Conservation (phyloP, 2,329 filamentous ascomycete genomes). For the Metarhizium sp. region DNA sequence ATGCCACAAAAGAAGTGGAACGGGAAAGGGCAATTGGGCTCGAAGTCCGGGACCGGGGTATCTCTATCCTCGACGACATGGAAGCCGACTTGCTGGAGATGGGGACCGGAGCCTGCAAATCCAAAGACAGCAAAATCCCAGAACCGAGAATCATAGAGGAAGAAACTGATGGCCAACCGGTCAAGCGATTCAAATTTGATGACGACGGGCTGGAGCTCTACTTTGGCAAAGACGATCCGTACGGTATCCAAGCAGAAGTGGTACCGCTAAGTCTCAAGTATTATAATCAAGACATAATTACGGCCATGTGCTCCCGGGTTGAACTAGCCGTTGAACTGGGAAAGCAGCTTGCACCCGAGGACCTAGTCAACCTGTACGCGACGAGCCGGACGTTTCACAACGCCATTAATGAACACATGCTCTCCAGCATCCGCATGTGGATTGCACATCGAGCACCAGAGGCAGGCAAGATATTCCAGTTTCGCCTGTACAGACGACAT, state of each 20-base stretch:
- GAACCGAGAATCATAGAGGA: conserved; percentile 7
- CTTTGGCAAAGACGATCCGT: conserved; percentile 22
- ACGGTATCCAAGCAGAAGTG: conserved; percentile 7
- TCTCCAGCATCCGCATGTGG: conserved; percentile 47
- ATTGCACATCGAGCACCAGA: conserved; percentile 44
- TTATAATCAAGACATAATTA: conserved; percentile 31
- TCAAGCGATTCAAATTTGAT: conserved; percentile 21
- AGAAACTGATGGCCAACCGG: conserved; percentile 7
- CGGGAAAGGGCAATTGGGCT: conserved; percentile 1
- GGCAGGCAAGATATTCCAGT: conserved; percentile 49
- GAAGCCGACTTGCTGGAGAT: conserved; percentile 3
- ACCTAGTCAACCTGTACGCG: conserved; percentile 56
- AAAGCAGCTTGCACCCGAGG: conserved; percentile 40
- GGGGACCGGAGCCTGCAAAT: not conserved
- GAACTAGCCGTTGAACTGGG: conserved; percentile 48
- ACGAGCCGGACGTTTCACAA: conserved; percentile 54
- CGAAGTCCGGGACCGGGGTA: conserved; percentile 3
- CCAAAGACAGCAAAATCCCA: conserved; percentile 1
- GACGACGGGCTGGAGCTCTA: conserved; percentile 15
- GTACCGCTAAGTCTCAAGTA: conserved; percentile 10
- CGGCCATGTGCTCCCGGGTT: conserved; percentile 30
- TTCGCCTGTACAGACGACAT: conserved; percentile 45
- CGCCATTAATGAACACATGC: conserved; percentile 49
- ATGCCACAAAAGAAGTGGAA: conserved; percentile 11
- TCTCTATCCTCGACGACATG: conserved; percentile 9